phyloP scores from a whole-genome alignment of 192 early-diverging fungal genomes.

The Diversispora eburnea region DNA sequence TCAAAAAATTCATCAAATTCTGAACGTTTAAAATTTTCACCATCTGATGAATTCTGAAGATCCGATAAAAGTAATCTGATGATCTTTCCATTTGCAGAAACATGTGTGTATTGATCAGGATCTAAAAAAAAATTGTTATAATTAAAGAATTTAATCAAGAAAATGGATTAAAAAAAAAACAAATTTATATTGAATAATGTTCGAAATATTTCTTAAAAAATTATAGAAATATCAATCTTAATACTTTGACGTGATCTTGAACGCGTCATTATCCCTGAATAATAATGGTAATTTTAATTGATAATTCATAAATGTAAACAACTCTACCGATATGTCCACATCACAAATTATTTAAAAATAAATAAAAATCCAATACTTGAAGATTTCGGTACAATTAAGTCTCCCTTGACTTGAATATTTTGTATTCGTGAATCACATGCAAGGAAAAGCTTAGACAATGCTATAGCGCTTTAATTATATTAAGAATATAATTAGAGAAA shows the following conservation, averaged over 20 bases:
- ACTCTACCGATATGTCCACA: not conserved
- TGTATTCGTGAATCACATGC: conserved; percentile 63
- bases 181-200: no score
- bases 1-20: conserved; percentile 51
- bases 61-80: conserved; percentile 83
- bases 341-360: not conserved
- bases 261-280: conserved; percentile 53
- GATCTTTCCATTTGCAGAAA: conserved; percentile 81
- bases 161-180: no score
- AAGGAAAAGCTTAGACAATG: conserved; percentile 70
- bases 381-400: conserved; percentile 51
- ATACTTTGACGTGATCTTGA: conserved; percentile 48
- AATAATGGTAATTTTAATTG: not conserved
- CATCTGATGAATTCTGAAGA: conserved; percentile 63
- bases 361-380: conserved; percentile 19
- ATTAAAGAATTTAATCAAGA: no score
- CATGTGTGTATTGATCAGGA: conserved; percentile 73
- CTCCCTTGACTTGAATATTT: conserved; percentile 73
- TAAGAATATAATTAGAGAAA: no score
- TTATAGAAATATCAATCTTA: not conserved
- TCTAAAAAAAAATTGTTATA: conserved; percentile 35
- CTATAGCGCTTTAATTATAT: conserved; percentile 54
- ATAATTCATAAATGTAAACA: not conserved
- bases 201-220: not conserved
- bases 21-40: conserved; percentile 49